Evolutionary conservation across 2,329 filamentous ascomycete genomes (phyloP), one percentile per base, ranked within the genome.

Genomic region (Diaporthe eres): DNA sequence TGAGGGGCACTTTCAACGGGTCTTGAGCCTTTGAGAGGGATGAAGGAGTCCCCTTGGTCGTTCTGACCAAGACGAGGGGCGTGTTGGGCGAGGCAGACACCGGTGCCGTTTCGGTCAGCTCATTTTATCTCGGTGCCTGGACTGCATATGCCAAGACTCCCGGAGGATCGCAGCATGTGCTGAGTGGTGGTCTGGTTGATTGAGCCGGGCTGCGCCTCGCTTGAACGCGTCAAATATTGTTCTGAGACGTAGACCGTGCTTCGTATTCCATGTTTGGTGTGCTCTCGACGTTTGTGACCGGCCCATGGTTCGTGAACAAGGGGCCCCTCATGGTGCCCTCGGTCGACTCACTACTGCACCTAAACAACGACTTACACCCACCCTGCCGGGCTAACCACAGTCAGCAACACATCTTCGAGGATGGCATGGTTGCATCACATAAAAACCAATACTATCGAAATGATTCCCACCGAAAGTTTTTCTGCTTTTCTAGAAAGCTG

Each of bases 41-140:
- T 70, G n/a, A 70, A 28, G 34, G 10, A 42, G 15, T 5, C n/a
- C 15, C 31, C 34, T 19, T 39, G 4, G n/a, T 42, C 13, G 7
- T 37, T 13, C n/a, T 31, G 49, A 42, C 4, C 25, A 42, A 42
- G n/a, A 13, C 13, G 34, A 42, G 37, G 37, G 34, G 34, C 12
- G 15, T 12, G 49, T 51, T 39, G 28, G 34, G 47, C 31, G 34
- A 28, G 22, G n/a, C 25, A 28, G 15, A 15, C 1, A 22, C 28
- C 65, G 49, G 65, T 42, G 49, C 65, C 31, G 47, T 55, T 22
- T 70, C 34, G 65, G 65, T 39, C 49, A 53, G 65, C 47, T 39
- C 65, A 70, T 34, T 70, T 55, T 31, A 70, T 70, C n/a, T 70
- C 49, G 65, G 13, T 70, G 65, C 65, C 65, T 70, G 65, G 49